Evolutionary conservation across 306 rosid genomes (phyloP).

Genomic region (Lithocarpus polystachyus): DNA sequence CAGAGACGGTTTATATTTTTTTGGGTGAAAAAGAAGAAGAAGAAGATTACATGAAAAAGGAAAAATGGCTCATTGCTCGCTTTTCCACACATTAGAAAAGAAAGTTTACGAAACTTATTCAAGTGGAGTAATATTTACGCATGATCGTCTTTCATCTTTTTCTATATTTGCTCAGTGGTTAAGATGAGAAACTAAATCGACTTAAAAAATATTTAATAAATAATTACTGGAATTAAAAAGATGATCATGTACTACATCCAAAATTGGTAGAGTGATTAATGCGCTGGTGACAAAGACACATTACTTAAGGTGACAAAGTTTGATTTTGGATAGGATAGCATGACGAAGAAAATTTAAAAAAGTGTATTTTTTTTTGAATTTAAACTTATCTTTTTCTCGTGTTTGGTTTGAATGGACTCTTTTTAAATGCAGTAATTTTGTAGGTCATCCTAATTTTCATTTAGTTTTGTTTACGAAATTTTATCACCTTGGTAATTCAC

Average conservation of each 20-base stretch:
- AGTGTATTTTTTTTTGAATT: too few relatives aligned
- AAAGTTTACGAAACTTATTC: background rate
- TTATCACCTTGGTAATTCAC: background rate
- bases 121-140: background rate
- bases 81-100: background rate
- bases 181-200: background rate
- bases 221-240: background rate
- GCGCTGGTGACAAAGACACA: too few relatives aligned
- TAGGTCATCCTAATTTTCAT: background rate
- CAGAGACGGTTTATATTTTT: background rate
- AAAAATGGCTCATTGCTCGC: background rate
- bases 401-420: too few relatives aligned
- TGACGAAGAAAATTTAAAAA: too few relatives aligned
- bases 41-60: background rate
- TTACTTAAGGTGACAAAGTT: too few relatives aligned
- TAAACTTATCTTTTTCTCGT: too few relatives aligned
- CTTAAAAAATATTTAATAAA: background rate
- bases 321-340: too few relatives aligned
- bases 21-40: too few relatives aligned
- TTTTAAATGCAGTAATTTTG: background rate
- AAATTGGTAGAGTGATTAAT: background rate
- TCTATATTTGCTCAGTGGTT: background rate
- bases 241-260: background rate
- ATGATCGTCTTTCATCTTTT: background rate
- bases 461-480: background rate